Evolutionary conservation across 805 yeast species (phyloP).

Genomic region (Lipomyces yamanashiensis): DNA sequence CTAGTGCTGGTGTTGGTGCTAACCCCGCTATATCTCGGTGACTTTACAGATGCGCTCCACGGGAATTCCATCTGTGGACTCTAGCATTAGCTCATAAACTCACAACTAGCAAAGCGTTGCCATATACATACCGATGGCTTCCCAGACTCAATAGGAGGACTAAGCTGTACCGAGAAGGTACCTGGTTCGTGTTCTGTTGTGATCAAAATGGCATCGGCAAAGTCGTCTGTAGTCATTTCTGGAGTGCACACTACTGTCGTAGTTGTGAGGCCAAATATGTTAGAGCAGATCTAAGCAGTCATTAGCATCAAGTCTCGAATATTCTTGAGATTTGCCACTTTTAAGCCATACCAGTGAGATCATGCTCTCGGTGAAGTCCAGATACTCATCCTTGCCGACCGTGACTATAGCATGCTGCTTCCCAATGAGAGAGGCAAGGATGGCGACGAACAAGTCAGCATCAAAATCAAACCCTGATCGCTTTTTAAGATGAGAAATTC

Average conservation of each 20-base stretch:
- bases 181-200: constrained; percentile 16
- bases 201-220: constrained; percentile 17
- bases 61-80: constrained; percentile 8
- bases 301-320: background rate
- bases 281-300: constrained; percentile 26
- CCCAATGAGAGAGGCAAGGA: constrained; percentile 28
- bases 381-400: constrained; percentile 21
- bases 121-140: background rate
- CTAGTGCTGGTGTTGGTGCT: background rate
- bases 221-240: constrained; percentile 28
- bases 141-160: background rate
- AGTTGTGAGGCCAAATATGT: constrained; percentile 30
- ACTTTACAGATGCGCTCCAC: background rate
- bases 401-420: constrained; percentile 31
- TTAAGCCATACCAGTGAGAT: constrained; percentile 20
- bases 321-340: background rate
- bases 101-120: no score
- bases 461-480: constrained; percentile 31
- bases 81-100: no score
- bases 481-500: constrained; percentile 12
- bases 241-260: constrained; percentile 19
- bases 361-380: constrained; percentile 30
- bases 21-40: background rate
- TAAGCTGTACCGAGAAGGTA: constrained; percentile 19
- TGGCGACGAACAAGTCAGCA: constrained; percentile 29